Percentiles rank a stretch among this genome's conserved stretches.
Conservation (phyloP, 139 green algal genomes). For the Ulvella scutata region DNA sequence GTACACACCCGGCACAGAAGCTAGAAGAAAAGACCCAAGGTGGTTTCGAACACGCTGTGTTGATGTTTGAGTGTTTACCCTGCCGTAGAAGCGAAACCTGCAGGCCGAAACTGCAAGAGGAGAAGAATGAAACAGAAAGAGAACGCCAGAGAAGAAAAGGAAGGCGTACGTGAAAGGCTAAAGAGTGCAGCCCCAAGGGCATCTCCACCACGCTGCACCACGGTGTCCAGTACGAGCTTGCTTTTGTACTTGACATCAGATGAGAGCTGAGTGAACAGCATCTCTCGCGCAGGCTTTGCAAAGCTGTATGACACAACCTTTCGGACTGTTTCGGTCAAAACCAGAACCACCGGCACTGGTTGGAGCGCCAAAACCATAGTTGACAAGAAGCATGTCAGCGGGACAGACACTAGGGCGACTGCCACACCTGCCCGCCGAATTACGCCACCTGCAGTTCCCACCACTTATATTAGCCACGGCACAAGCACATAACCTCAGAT, state of each 20-base stretch:
- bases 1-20: not conserved
- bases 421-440: not conserved
- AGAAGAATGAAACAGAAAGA: not conserved
- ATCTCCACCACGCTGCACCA: constrained; percentile 27
- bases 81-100: not conserved
- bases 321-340: not conserved
- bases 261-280: constrained; percentile 62
- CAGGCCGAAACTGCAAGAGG: not conserved
- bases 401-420: not conserved
- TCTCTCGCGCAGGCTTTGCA: constrained; percentile 5
- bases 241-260: constrained; percentile 62
- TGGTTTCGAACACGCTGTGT: not conserved
- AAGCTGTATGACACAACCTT: not conserved
- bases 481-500: too few relatives aligned
- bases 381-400: not conserved
- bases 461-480: too few relatives aligned
- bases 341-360: not conserved
- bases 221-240: constrained; percentile 36
- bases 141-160: not conserved
- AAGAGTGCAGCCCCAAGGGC: constrained; percentile 9
- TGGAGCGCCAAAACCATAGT: not conserved
- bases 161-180: not conserved
- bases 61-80: not conserved
- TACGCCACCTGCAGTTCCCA: not conserved
- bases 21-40: not conserved